Base-by-base conservation (phyloP, 139 green algal species). In the Desmodesmus armatus region DNA sequence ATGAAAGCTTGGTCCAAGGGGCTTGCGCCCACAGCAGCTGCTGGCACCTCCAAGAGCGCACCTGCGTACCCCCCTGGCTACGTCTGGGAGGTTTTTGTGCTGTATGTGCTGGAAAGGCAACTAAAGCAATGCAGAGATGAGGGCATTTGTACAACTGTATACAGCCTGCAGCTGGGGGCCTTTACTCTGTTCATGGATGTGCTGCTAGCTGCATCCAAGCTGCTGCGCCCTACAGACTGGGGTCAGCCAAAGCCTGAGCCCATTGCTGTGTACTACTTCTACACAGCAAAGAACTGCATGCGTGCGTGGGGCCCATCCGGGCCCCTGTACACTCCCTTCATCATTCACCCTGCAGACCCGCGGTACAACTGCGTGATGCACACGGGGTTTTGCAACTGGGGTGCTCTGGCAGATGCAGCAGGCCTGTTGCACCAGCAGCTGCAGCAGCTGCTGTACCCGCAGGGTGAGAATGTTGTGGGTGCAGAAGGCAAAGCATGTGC, bases 51-150 rank as follows among this genome's bases (percentile, higher is more conserved):
- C n/a, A n/a, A n/a, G n/a, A n/a, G n/a, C n/a, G n/a, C n/a, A n/a
- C n/a, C n/a, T n/a, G n/a, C n/a, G n/a, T n/a, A n/a, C 6, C n/a
- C 60, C 60, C 60, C 60, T 6, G 5, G 2, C 60, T 69, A 69
- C 60, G n/a, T 69, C 6, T 69, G 60, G 60, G 60, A 69, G 60
- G 60, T 69, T n/a, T 69, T 69, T 69, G n/a, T 69, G 60, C 60
- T 69, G 60, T 69, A 69, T 27, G n/a, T 69, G 60, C 60, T 69
- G 60, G 60, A 69, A 29, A n/a, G 37, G 60, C n/a, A 6, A 9
- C 35, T 1, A 1, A 1, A 19, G 60, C 60, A 37, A 29, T n/a
- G 60, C n/a, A 6, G 60, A 3, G 5, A n/a, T n/a, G n/a, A n/a
- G n/a, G n/a, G n/a, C n/a, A n/a, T n/a, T n/a, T 13, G n/a, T 69